A percentile compares a stretch with the other conserved stretches of the same genome.
phyloP scores from a whole-genome alignment of 148 eudicot genomes.

The Bassia scoparia region DNA sequence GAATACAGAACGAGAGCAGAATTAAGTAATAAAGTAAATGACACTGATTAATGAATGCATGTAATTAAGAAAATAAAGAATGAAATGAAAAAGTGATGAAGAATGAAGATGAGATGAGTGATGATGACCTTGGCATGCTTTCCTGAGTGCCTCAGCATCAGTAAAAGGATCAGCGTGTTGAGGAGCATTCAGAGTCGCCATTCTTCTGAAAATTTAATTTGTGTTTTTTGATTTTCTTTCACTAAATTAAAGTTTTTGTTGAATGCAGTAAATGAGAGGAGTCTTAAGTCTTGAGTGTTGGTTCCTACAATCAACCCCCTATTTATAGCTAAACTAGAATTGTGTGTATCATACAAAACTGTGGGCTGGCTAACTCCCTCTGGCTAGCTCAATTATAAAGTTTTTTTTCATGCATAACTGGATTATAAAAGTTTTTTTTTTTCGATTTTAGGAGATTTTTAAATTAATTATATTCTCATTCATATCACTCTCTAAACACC shows the following conservation, averaged over 20 bases:
- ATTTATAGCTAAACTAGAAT: neutral
- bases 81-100: too few species aligned
- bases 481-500: too few species aligned
- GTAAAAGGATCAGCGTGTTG: conserved; percentile 61
- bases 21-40: too few species aligned
- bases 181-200: conserved; percentile 69
- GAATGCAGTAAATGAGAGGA: neutral
- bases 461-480: too few species aligned
- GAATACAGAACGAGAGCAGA: too few species aligned
- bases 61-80: too few species aligned
- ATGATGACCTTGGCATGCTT: conserved; percentile 65
- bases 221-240: neutral
- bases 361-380: too few species aligned
- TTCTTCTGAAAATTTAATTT: neutral
- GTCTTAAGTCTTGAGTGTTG: neutral
- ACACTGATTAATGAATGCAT: too few species aligned
- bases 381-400: too few species aligned
- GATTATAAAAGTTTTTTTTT: too few species aligned
- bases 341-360: neutral
- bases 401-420: too few species aligned
- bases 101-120: neutral
- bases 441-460: too few species aligned
- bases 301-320: neutral
- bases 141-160: conserved; percentile 70
- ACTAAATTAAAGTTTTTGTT: neutral